Evolutionary conservation across 2,329 filamentous ascomycete genomes (phyloP).

Genomic region (Fusarium citri): DNA sequence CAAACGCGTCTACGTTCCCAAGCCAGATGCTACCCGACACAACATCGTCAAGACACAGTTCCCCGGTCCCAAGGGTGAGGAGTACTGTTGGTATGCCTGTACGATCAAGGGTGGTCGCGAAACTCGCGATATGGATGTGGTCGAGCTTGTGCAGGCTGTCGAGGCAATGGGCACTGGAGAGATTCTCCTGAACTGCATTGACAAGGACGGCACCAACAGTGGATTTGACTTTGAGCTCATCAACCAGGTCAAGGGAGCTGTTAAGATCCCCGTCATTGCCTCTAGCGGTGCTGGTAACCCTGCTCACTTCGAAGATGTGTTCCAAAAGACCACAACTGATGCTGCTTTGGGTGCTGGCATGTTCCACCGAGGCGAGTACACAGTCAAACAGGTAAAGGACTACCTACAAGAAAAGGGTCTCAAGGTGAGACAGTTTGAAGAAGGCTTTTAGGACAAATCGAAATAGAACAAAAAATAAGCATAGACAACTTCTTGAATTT

Average conservation of each 20-base stretch:
- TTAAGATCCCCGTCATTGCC: slow-evolving; percentile 94
- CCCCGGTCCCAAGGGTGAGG: slow-evolving; percentile 80
- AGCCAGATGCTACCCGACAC: slow-evolving; percentile 77
- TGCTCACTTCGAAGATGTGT: slow-evolving; percentile 90
- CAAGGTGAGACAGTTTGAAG: slow-evolving; percentile 83
- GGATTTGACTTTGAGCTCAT: slow-evolving; percentile 97
- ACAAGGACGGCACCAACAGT: slow-evolving; percentile 93
- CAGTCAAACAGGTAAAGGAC: slow-evolving; percentile 93
- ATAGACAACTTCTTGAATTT: slow-evolving; percentile 9
- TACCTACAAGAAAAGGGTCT: slow-evolving; percentile 77
- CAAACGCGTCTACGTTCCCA: slow-evolving; percentile 86
- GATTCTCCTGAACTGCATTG: slow-evolving; percentile 96
- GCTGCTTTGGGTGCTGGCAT: slow-evolving; percentile 95
- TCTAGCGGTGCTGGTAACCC: slow-evolving; percentile 92
- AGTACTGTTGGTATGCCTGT: slow-evolving; percentile 95
- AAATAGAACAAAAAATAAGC: slow-evolving; percentile 19
- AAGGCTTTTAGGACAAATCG: slow-evolving; percentile 48
- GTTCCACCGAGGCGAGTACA: slow-evolving; percentile 97
- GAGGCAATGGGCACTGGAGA: slow-evolving; percentile 97
- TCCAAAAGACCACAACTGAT: slow-evolving; percentile 85
- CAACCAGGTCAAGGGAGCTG: slow-evolving; percentile 83
- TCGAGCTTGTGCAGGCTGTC: slow-evolving; percentile 87
- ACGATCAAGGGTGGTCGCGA: slow-evolving; percentile 96
- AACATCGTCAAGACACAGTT: slow-evolving; percentile 75
- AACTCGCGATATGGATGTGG: slow-evolving; percentile 91